Base-by-base conservation (phyloP, 208 protist species). In the Trypanosoma scelopori region DNA sequence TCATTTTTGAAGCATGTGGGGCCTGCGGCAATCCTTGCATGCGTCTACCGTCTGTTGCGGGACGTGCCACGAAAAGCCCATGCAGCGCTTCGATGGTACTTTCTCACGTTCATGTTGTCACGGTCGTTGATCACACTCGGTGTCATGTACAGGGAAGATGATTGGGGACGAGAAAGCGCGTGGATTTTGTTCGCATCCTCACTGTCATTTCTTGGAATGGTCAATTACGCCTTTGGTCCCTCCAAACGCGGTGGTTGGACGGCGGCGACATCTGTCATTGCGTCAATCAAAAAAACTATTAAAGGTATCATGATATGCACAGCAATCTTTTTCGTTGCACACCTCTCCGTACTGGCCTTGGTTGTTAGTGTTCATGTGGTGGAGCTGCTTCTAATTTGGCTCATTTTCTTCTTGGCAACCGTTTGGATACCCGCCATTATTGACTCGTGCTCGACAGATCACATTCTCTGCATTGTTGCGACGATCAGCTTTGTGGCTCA, bases 311-410 rank as follows among this genome's bases (percentile, higher is more conserved):
- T 79, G 18, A 85, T 78, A 27, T 89, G 81, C 71, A 57, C 59
- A 2, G 75, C 74, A 30, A 32, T 91, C 53, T 84, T 79, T 69
- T 67, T 82, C 49, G 76, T 92, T 46, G 71, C 73, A 39, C 80
- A 64, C 18, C 51, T 93, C 23, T 32, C 83, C 15, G 80, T 87
- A 5, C 60, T 96, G 49, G 79, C 79, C 7, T 64, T 87, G 25
- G 79, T 89, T 9, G 91, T 96, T 15, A 92, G 91, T 69, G 85
- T 96, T 60, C 87, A 96, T 70, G 83, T 93, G 16, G 82, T 94
- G 60, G 87, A 96, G 70, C 79, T 96, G 16, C 58, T 96, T 25
- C 51, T 78, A 43, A 76, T 96, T 58, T 96, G 91, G 88, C 68
- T 94, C 30, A 73, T 89, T 57, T 82, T 88, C 51, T 79, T 82